Base-by-base conservation (phyloP, 1,139 yeast species). In the Diutina siamensis region DNA sequence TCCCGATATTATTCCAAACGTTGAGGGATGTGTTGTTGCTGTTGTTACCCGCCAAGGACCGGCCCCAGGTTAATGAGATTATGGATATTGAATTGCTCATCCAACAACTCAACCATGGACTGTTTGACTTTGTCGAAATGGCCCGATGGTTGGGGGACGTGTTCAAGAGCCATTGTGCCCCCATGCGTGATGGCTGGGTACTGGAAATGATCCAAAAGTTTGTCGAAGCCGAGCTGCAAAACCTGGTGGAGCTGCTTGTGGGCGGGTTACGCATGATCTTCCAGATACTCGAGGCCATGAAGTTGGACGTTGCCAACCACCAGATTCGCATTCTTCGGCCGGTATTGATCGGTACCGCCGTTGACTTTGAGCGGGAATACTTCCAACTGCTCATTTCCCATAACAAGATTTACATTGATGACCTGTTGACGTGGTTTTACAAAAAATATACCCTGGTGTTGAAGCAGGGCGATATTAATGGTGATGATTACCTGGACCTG, bases 221-320 rank as follows among this genome's bases (percentile, higher is more conserved):
- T 57, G 72, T 70, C 47, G 72, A 71, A 48, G 87, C 94, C 20
- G 76, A 76, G 50, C 59, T 63, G n/a, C 67, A 69, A 31, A 66
- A 68, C 51, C 72, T 80, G 19, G 76, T 80, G 12, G 59, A 69
- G 15, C 71, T 72, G 48, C 66, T 88, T 45, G 85, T 86, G 40
- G 86, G 80, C 46, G 96, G 95, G 2, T 67, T 89, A 47, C 73
- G 92, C 49, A 74, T 81, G 65, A 74, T 86, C 18, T 87, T 89
- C 60, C 84, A 85, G 52, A 84, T 89, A 49, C 68, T 89, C 53
- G 97, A 88, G 61, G 94, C 95, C n/a, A 88, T 89, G 95, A 89
- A 89, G 61, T 71, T 89, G 53, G 97, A 89, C 58, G 94, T 88
- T 47, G 96, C 97, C 18, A 89, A 89, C 62, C 96, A 89, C 61